A percentile compares a stretch with the other conserved stretches of the same genome.
Conservation (phyloP, 345 rosid species). For the Salix purpurea region DNA sequence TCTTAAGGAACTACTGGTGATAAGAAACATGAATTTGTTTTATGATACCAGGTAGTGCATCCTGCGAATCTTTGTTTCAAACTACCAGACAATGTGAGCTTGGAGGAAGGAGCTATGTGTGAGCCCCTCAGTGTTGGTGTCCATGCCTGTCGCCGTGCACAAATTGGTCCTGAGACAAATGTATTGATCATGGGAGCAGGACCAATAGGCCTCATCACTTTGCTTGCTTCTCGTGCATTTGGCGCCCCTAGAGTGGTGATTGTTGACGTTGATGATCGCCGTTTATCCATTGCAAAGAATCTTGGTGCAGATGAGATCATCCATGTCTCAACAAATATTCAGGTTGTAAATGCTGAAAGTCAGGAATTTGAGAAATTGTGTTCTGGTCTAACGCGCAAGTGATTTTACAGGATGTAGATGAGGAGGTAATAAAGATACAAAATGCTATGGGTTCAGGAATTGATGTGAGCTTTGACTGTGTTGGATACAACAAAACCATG, state of each 20-base stretch:
- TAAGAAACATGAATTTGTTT: not conserved
- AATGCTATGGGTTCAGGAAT: slow-evolving; percentile 57
- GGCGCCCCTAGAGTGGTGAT: slow-evolving; percentile 79
- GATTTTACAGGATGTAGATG: slow-evolving; percentile 51
- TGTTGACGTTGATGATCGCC: slow-evolving; percentile 67
- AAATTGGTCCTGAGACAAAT: slow-evolving; percentile 68
- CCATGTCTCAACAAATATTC: slow-evolving; percentile 52
- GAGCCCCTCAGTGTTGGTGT: slow-evolving; percentile 91
- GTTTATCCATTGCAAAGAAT: slow-evolving; percentile 71
- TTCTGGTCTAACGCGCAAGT: not conserved
- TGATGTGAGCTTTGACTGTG: slow-evolving; percentile 82
- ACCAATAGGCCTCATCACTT: slow-evolving; percentile 80
- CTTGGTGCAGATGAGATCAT: slow-evolving; percentile 67
- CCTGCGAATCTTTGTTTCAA: slow-evolving; percentile 86
- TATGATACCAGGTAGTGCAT: slow-evolving; percentile 63
- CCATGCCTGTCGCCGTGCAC: slow-evolving; percentile 84
- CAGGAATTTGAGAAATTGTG: too few species aligned
- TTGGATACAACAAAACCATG: slow-evolving; percentile 88
- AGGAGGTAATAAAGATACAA: slow-evolving; percentile 57
- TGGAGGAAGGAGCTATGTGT: slow-evolving; percentile 97
- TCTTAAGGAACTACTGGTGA: slow-evolving; percentile 17
- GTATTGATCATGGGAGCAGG: slow-evolving; percentile 85
- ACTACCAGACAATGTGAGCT: slow-evolving; percentile 80
- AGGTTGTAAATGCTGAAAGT: slow-evolving; percentile 36
- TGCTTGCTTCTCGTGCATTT: slow-evolving; percentile 86